Evolutionary conservation across 2,329 filamentous ascomycete species (phyloP), one percentile per base, ranked within the genome.

Genomic region (Penicillium concentricum): DNA sequence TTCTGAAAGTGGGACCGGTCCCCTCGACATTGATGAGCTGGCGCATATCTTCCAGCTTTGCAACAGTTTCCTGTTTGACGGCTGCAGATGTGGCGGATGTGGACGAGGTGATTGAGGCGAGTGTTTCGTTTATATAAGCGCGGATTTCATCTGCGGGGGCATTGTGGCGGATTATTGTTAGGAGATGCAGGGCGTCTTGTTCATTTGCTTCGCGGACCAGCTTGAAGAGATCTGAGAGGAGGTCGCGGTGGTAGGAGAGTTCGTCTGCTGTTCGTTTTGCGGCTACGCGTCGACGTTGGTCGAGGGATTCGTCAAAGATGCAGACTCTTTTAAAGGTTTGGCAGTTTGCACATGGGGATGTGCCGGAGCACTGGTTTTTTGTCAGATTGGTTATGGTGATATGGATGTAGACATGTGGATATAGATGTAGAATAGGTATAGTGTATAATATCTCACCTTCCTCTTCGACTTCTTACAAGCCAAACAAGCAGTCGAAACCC

Each of bases 221-320:
- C 30, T 59, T 66, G 56, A 76, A 66, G 2, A 77, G 63, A 46
- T 74, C 72, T 34, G 74, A 69, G 1, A 76, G 61, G 51, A 76
- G 67, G 54, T 75, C 70, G 8, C 72, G 74, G 52, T 75, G 72
- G 48, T 76, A 74, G 46, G 66, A 67, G 16, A 77, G 65, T 58
- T 77, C 74, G 47, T 76, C 72, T 3, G 74, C 67, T 4, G 74
- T 76, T 9, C 74, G 67, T 56, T 76, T 78, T 10, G 72, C 72
- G 0, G 71, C 72, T 18, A 76, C 72, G 18, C 75, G 71, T 4
- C 74, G 72, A 12, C 75, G 70, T 9, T 84, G 84, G 54, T 87
- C 81, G 34, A 82, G 79, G 1, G 82, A 83, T 67, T 84, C 82
- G 66, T 88, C 86, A 67, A 87, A 82, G 28, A 87, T 78, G 4